These are phyloP conservation scores for Curvularia eragrostidis DNA, from an alignment of 2,329 filamentous ascomycete species.

Conservation along the genomic window DNA sequence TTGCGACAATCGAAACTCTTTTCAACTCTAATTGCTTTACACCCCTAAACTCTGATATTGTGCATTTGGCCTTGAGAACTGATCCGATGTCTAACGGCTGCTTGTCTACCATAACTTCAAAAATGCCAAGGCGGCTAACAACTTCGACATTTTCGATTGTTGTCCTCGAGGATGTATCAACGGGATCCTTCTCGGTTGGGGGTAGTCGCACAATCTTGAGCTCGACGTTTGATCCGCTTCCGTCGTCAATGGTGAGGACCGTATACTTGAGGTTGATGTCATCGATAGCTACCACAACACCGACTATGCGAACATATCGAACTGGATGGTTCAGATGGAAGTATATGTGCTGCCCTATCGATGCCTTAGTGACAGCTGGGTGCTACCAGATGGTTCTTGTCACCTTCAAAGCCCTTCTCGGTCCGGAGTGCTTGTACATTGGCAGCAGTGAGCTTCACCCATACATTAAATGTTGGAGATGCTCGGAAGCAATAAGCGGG, in stretches of 20 bases:
- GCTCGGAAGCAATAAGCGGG: slow-evolving; percentile 65
- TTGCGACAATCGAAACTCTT: slow-evolving; percentile 56
- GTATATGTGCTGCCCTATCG: slow-evolving; percentile 61
- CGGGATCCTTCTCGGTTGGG: slow-evolving; percentile 30
- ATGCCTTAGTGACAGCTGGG: slow-evolving; percentile 1
- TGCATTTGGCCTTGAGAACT: slow-evolving; percentile 64
- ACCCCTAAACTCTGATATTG: slow-evolving; percentile 59
- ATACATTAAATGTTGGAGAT: slow-evolving; percentile 67
- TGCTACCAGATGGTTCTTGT: not conserved
- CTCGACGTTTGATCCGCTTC: slow-evolving; percentile 65
- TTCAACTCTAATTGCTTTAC: slow-evolving; percentile 63
- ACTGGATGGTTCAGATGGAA: slow-evolving; percentile 63
- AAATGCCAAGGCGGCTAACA: slow-evolving; percentile 44
- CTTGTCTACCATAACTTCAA: slow-evolving; percentile 51
- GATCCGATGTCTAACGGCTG: slow-evolving; percentile 54
- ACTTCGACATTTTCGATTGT: slow-evolving; percentile 50
- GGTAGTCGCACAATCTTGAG: slow-evolving; percentile 57
- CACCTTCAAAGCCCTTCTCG: slow-evolving; percentile 61
- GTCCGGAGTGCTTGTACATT: slow-evolving; percentile 62
- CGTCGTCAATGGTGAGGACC: slow-evolving; percentile 66
- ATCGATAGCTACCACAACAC: slow-evolving; percentile 54
- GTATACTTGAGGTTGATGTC: slow-evolving; percentile 51
- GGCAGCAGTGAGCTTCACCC: slow-evolving; percentile 66
- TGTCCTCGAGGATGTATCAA: slow-evolving; percentile 45
- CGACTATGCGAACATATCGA: slow-evolving; percentile 56